Percentiles rank a stretch among this genome's conserved stretches.
Conservation (phyloP, 192 early-diverging fungal species). For the Dissophora globulifera region DNA sequence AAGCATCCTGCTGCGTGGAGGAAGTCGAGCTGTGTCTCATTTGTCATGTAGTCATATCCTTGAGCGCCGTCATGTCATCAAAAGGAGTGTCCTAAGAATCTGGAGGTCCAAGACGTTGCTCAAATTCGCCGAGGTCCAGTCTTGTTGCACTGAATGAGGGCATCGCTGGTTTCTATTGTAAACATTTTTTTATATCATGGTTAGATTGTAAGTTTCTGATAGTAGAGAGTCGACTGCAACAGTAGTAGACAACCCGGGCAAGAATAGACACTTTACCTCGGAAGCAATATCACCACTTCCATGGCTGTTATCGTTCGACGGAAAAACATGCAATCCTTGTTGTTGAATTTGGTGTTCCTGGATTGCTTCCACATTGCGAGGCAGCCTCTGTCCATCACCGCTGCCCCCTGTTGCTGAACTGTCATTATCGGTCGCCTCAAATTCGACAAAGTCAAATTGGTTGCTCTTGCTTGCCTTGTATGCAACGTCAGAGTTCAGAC, state of each 20-base stretch:
- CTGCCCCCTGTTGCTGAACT: no score
- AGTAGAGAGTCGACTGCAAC: neutral
- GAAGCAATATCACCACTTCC: conserved; percentile 14
- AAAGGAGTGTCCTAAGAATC: conserved; percentile 72
- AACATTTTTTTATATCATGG: no score
- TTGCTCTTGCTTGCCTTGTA: neutral
- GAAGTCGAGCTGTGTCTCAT: conserved; percentile 29
- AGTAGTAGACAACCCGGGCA: no score
- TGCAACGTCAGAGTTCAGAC: neutral
- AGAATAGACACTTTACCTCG: conserved; percentile 17
- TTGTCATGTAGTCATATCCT: conserved; percentile 59
- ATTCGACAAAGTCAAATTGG: conserved; percentile 42
- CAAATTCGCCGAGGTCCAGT: conserved; percentile 70
- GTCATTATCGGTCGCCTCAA: conserved; percentile 20
- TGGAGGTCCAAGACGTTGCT: conserved; percentile 69
- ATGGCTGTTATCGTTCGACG: no score
- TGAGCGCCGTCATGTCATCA: conserved; percentile 64
- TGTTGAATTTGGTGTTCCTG: neutral
- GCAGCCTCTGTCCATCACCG: no score
- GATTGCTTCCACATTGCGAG: neutral
- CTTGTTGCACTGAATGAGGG: conserved; percentile 35
- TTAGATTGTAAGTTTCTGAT: no score
- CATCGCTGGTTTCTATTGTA: conserved; percentile 28
- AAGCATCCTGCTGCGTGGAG: no score
- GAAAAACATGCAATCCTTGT: neutral